phyloP scores from a whole-genome alignment of 2,329 filamentous ascomycete genomes.

The Colletotrichum endophyticum region DNA sequence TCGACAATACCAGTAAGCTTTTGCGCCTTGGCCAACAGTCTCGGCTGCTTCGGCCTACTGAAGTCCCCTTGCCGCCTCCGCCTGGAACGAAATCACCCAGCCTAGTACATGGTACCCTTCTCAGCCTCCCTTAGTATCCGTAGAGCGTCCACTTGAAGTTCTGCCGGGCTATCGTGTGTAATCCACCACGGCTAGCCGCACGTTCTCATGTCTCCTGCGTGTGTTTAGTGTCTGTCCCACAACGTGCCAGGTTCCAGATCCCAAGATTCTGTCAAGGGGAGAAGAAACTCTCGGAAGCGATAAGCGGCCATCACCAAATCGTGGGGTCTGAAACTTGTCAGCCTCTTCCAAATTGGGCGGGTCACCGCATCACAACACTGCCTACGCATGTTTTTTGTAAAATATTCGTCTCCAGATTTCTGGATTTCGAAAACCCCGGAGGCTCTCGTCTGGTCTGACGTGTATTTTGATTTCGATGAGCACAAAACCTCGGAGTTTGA shows the following conservation, averaged over 20 bases:
- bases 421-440: rapidly evolving
- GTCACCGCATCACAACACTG: neutral
- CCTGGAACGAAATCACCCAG: neutral
- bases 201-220: neutral
- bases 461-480: neutral
- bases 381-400: neutral
- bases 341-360: neutral
- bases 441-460: neutral
- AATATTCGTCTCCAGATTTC: neutral
- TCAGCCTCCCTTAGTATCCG: neutral
- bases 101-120: neutral
- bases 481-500: neutral
- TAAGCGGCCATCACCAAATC: neutral
- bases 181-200: neutral
- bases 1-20: neutral
- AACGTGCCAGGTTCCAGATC: neutral
- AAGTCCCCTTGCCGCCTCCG: neutral
- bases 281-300: neutral
- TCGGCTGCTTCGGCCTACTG: neutral
- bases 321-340: neutral
- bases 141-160: neutral
- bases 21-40: neutral
- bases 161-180: neutral
- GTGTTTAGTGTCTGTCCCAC: neutral
- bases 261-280: neutral